phyloP scores from a whole-genome alignment of 2,329 filamentous ascomycete species.

The Colletotrichum costaricense region DNA sequence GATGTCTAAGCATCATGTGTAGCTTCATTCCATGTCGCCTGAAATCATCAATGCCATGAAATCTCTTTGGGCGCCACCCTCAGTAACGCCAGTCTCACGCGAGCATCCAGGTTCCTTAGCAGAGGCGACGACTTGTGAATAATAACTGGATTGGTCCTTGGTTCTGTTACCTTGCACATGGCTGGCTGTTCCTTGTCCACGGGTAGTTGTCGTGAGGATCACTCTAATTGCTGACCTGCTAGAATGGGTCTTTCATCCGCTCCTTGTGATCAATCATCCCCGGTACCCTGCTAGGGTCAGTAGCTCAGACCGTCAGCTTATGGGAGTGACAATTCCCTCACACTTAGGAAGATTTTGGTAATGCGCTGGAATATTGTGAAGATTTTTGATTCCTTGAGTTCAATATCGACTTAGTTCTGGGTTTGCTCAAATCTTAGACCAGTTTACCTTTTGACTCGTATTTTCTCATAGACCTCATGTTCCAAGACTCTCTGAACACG shows the following conservation, averaged over 20 bases:
- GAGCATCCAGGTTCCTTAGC: neutral
- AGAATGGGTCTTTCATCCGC: neutral
- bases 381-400: neutral
- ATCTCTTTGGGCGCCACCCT: neutral
- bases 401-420: neutral
- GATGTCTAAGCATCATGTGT: neutral
- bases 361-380: neutral
- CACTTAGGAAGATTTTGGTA: neutral
- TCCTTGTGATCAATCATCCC: neutral
- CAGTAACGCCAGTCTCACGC: neutral
- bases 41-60: neutral
- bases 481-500: neutral
- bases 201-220: neutral
- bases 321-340: neutral
- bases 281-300: neutral
- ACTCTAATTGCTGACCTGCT: neutral
- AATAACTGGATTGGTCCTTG: neutral
- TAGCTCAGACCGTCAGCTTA: neutral
- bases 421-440: neutral
- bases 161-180: neutral
- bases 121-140: neutral
- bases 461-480: neutral
- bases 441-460: neutral
- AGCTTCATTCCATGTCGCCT: neutral
- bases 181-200: neutral